Evolutionary conservation across 1,139 yeast genomes (phyloP), one percentile per base, ranked within the genome.

Genomic region (Nadsonia starkeyi-henricii): DNA sequence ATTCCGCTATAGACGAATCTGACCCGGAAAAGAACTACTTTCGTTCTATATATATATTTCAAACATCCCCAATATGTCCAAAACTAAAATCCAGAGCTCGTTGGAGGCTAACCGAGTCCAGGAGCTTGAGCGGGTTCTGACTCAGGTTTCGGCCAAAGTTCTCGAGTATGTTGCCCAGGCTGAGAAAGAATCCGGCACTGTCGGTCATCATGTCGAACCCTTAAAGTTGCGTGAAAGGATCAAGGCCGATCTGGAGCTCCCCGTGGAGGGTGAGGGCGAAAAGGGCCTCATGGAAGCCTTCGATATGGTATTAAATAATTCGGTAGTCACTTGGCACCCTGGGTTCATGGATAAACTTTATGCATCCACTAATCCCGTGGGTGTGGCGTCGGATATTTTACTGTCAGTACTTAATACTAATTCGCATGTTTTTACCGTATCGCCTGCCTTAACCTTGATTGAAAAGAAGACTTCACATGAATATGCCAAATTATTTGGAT

Each of bases 301-400:
- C 48, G 82, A 82, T 55, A 65, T 70, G 45, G 77, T 85, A 1
- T 66, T 85, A 53, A 65, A 75, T 46, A 75, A 80, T 58, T 81
- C 93, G 0, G 88, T 84, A 42, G 84, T 81, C 51, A 85, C 95
- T 0, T 85, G 95, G 95, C 83, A 81, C 58, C 82, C 85, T 0
- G 94, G 94, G 1, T 85, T 85, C 58, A 65, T 85, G 67, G 95
- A 85, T 62, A 85, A 85, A 63, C 68, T 85, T 51, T 85, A 85
- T 58, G 95, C 94, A 0, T 77, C 86, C 28, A 84, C 85, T 42
- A 85, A 85, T 61, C 91, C 95, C 1, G 81, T 84, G 46, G 95
- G 95, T 2, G 78, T 85, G 7, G 72, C 85, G 5, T 72, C 86
- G 1, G 95, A 85, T 61, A 55, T 85, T 48, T 64, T 85, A 7